These are phyloP conservation scores for Microstegium vimineum DNA, from an alignment of 176 grass and related monocot genomes.

Conservation along the genomic window DNA sequence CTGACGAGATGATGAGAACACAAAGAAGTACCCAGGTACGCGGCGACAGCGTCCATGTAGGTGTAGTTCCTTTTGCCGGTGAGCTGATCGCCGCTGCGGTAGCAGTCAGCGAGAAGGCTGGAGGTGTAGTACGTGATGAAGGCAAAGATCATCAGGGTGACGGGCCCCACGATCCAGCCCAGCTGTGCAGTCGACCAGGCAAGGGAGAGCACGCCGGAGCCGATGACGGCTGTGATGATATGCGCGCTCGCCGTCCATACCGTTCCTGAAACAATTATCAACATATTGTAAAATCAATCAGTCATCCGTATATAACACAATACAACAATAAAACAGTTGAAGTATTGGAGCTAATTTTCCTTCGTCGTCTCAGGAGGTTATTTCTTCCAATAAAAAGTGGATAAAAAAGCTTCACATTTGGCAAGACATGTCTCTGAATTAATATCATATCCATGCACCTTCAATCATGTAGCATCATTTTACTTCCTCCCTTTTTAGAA, in stretches of 20 bases:
- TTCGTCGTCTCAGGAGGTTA: background rate
- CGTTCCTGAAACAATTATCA: slow-evolving; percentile 46
- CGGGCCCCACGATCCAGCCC: slow-evolving; percentile 63
- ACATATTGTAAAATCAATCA: background rate
- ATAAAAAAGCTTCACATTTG: background rate
- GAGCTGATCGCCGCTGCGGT: slow-evolving; percentile 53
- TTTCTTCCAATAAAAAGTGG: background rate
- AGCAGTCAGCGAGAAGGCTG: slow-evolving; percentile 76
- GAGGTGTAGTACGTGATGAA: slow-evolving; percentile 86
- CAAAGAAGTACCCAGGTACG: slow-evolving; percentile 45
- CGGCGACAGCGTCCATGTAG: slow-evolving; percentile 75
- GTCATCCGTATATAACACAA: background rate
- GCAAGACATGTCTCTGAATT: background rate
- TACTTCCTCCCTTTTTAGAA: background rate
- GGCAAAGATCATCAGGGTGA: slow-evolving; percentile 64
- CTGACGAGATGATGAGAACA: background rate
- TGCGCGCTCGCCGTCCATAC: slow-evolving; percentile 86
- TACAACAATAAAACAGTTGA: background rate
- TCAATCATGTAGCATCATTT: background rate
- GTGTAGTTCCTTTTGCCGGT: slow-evolving; percentile 74
- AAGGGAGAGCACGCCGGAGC: slow-evolving; percentile 86
- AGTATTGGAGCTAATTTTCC: background rate
- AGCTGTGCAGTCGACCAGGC: slow-evolving; percentile 88
- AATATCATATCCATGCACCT: background rate
- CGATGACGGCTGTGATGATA: slow-evolving; percentile 95